Base-by-base conservation (phyloP, 768 basidiomycete species). In the Hericium erinaceus region DNA sequence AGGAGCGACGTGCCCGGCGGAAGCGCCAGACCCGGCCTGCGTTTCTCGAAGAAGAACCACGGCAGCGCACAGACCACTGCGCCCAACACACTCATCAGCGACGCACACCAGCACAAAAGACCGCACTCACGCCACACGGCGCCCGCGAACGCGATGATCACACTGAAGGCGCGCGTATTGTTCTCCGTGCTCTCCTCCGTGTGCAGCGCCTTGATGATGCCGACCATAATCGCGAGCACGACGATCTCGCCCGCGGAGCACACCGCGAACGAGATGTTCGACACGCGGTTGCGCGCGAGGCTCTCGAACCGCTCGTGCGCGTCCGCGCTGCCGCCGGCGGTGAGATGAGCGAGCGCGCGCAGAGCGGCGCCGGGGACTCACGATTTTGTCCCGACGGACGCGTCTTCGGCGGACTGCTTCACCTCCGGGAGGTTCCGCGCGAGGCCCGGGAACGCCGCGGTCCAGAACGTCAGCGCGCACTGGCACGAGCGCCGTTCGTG, bases 381-480 rank as follows among this genome's bases (percentile, higher is more conserved):
- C 85, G 72, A 67, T 70, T 84, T 85, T 3, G 62, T 64, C 9
- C 78, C 79, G 8, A 65, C 56, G 44, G 70, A 68, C 2, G 72
- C 73, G 51, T 76, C 68, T 3, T 56, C 57, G 4, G 74, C 70
- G 2, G 84, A 87, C 52, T 74, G 67, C 60, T 79, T 75, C n/a
- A 90, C 80, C 63, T 87, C 82, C 0, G 85, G 83, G 26, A 89
- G 76, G 66, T 89, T 80, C 9, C 81, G 77, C 22, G 84, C 83
- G 15, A 91, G 74, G 16, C 85, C 87, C 0, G 88, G 87, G 66
- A 91, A 89, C 12, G 89, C 88, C 12, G 89, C 89, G 0, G 85
- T 87, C 87, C 87, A 91, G 69, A 90, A 91, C 0, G 88, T 89
- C 56, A 89, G 68, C 33, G 84, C 74, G 56, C 85, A 80, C 81